Conservation (phyloP, 352 stramenopile species). For the Phytophthora tentaculata region DNA sequence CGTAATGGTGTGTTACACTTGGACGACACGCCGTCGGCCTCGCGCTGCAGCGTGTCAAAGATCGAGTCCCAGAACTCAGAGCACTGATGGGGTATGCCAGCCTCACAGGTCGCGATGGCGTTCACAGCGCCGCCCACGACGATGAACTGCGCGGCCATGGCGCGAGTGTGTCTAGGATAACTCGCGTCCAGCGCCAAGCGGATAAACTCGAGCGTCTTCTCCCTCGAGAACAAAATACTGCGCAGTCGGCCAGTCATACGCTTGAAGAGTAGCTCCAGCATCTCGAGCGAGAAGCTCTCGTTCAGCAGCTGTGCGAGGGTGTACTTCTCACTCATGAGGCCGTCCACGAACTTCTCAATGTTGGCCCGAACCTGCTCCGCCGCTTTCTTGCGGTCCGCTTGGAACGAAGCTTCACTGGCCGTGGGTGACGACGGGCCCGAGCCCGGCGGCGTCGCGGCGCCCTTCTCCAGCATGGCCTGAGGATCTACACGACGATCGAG, state of each 20-base stretch:
- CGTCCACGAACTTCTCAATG: conserved; percentile 87
- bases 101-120: conserved; percentile 53
- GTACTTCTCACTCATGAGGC: conserved; percentile 72
- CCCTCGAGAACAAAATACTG: conserved; percentile 70
- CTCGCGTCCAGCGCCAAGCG: conserved; percentile 63
- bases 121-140: conserved; percentile 70
- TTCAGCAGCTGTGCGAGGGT: conserved; percentile 74
- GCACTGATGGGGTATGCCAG: conserved; percentile 60
- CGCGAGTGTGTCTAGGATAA: conserved; percentile 64
- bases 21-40: conserved; percentile 56
- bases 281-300: conserved; percentile 83
- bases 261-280: conserved; percentile 88
- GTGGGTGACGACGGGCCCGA: conserved; percentile 36
- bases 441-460: conserved; percentile 31
- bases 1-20: conserved; percentile 45
- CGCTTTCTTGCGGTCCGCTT: conserved; percentile 56
- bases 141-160: conserved; percentile 80
- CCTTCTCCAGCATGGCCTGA: conserved; percentile 40
- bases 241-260: conserved; percentile 83
- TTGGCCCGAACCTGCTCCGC: conserved; percentile 66
- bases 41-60: conserved; percentile 68
- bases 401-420: conserved; percentile 36
- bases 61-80: conserved; percentile 71
- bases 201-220: conserved; percentile 81
- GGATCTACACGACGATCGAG: conserved; percentile 5